These are phyloP conservation scores for Quillaja saponaria DNA, from an alignment of 306 rosid genomes.

Conservation along the genomic window DNA sequence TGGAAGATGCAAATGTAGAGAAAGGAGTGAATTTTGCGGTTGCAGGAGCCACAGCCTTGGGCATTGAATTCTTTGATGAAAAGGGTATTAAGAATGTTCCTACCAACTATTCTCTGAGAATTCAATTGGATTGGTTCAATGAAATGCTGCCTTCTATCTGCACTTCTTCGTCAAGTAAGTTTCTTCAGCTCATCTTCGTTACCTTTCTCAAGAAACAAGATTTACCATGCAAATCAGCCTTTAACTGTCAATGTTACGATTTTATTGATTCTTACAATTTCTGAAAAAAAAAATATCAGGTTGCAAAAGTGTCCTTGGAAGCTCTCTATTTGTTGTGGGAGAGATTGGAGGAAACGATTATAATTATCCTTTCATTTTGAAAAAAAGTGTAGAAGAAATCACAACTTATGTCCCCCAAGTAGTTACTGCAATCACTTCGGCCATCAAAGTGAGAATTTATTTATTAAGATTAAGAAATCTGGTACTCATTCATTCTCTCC, in stretches of 20 bases:
- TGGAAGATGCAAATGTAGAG: not conserved
- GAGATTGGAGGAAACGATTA: conserved; percentile 75
- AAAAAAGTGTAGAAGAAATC: conserved; percentile 6
- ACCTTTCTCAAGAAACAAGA: no score
- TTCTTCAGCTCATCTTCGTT: not conserved
- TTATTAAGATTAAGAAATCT: not conserved
- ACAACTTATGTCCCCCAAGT: conserved; percentile 42
- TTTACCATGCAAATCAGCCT: no score
- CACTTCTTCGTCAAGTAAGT: conserved; percentile 47
- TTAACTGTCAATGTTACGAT: no score
- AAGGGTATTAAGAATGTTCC: conserved; percentile 22
- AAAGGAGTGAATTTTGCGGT: conserved; percentile 62
- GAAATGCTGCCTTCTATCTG: conserved; percentile 44
- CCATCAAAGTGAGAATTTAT: conserved; percentile 34
- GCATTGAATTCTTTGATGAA: conserved; percentile 40
- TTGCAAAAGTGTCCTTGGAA: conserved; percentile 38
- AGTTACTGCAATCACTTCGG: conserved; percentile 36
- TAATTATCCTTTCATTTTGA: conserved; percentile 37
- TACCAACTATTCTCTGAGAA: conserved; percentile 43
- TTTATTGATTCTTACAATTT: no score
- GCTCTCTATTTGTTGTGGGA: conserved; percentile 59
- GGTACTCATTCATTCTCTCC: not conserved
- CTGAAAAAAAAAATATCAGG: no score
- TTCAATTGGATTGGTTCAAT: conserved; percentile 55
- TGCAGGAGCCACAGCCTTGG: no score